Base-by-base conservation (phyloP, 805 yeast species). In the Debaryomyces hansenii region DNA sequence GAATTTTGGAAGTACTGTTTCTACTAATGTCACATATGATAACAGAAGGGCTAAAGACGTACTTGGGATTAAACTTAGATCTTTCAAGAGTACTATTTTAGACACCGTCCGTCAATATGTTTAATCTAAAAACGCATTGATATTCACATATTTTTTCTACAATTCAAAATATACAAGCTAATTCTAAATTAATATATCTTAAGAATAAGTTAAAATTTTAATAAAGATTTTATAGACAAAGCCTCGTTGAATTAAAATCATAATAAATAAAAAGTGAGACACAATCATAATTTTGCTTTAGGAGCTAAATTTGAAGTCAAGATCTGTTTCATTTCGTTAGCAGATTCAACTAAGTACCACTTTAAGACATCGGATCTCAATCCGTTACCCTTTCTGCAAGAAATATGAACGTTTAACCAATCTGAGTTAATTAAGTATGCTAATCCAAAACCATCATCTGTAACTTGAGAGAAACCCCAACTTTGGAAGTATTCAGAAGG, bases 381-480 rank as follows among this genome's bases (percentile, higher is more conserved):
- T 14, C 80, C 80, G 51, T 75, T 78, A 37, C 82, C 79, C 67
- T 79, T 83, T 74, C 82, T 85, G 51, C 84, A 80, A 40, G 90
- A 84, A 51, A 92, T 83, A 69, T 91, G 92, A 60, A 94, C 82
- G 63, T 90, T 92, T 54, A 90, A 60, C 82, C 87, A 85, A 56
- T 91, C 86, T 49, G 81, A 80, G 75, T 88, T 90, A 60, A 92
- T 77, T 89, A 90, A 89, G 74, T 92, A 92, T 7, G 96, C 97
- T 52, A 89, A 77, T 6, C 98, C 99, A 59, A 87, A 84, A 7
- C 99, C 99, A 50, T 85, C 88, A 61, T 91, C 96, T 57, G 87
- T 83, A 41, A 94, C 98, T 66, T 95, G 96, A 15, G 96, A 82
- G 89, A 90, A 92, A 29, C 99, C 99, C 77, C 91, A 92, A 38